Percentiles rank a stretch among this genome's conserved stretches.
Conservation (phyloP, 2,329 filamentous ascomycete species). For the Hyphodiscus sp. region DNA sequence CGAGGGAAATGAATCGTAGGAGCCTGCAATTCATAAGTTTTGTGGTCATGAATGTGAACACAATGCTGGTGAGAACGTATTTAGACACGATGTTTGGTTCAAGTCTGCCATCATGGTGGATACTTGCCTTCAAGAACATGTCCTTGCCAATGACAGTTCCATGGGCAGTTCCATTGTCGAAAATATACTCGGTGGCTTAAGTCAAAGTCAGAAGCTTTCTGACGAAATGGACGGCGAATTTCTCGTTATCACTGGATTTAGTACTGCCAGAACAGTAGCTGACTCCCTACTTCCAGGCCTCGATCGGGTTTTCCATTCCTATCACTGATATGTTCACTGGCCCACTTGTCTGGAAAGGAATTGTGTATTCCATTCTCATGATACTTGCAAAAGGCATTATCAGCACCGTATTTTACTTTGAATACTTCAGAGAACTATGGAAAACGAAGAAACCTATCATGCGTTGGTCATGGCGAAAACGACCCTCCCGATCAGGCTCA, state of each 20-base stretch:
- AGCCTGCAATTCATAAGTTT: too few relatives aligned
- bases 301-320: slow-evolving; percentile 71
- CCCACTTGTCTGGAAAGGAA: slow-evolving; percentile 59
- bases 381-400: slow-evolving; percentile 51
- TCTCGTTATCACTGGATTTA: not conserved
- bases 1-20: too few relatives aligned
- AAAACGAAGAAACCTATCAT: not conserved
- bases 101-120: too few relatives aligned
- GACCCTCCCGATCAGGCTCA: not conserved
- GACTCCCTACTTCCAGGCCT: slow-evolving; percentile 53
- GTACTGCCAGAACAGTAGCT: not conserved
- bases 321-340: slow-evolving; percentile 61
- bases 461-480: not conserved
- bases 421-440: slow-evolving; percentile 7
- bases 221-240: not conserved
- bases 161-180: too few relatives aligned
- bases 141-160: too few relatives aligned
- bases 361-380: slow-evolving; percentile 69
- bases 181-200: too few relatives aligned
- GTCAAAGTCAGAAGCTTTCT: not conserved
- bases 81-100: too few relatives aligned
- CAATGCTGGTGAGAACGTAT: too few relatives aligned
- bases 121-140: too few relatives aligned
- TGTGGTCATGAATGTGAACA: too few relatives aligned
- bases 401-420: slow-evolving; percentile 34